Evolutionary conservation across 2,329 filamentous ascomycete species (phyloP), one percentile per base, ranked within the genome.

Genomic region (Aspergillus hortae): DNA sequence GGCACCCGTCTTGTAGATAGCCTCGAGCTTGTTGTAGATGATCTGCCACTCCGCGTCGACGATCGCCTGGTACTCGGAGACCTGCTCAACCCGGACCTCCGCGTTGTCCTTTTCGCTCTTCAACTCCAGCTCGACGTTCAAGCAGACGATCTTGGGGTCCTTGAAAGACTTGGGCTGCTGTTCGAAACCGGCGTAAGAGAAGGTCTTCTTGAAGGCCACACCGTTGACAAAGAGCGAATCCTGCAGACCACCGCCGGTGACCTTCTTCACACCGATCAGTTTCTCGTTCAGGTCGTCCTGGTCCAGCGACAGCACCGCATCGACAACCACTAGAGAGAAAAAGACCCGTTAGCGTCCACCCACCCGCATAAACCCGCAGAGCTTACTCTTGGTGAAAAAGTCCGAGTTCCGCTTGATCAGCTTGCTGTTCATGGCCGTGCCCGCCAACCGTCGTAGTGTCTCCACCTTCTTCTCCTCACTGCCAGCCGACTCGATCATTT

Each of bases 31-130:
- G 80, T 96, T 92, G 84, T 88, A 97, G 74, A 99, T 99, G 70
- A 99, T 99, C 75, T 96, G 91, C 94, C 94, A 99, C 76, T 99
- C 94, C 27, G 94, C 94, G 68, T 99, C 94, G 69, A 99, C 94
- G 63, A 99, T 96, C 57, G 94, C 94, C 77, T 99, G 94, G 79
- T 99, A 99, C 77, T 99, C 94, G 17, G 92, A 95, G 48, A 99
- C 94, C 74, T 97, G 92, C 76, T 97, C 94, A 53, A 99, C 92
- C 54, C 94, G 87, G 58, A 99, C 91, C 78, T 99, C 94, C 54
- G 94, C 94, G 67, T 99, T 99, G 78, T 99, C 94, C 81, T 96
- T 99, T 75, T 99, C 94, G 56, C 90, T 92, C 85, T 99, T 99
- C 63, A 99, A 81, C 78, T 99, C 94, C 56, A 99, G 82, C 77